Base-by-base conservation (phyloP, 2,329 filamentous ascomycete species). In the Acephala macrosclerotiorum region DNA sequence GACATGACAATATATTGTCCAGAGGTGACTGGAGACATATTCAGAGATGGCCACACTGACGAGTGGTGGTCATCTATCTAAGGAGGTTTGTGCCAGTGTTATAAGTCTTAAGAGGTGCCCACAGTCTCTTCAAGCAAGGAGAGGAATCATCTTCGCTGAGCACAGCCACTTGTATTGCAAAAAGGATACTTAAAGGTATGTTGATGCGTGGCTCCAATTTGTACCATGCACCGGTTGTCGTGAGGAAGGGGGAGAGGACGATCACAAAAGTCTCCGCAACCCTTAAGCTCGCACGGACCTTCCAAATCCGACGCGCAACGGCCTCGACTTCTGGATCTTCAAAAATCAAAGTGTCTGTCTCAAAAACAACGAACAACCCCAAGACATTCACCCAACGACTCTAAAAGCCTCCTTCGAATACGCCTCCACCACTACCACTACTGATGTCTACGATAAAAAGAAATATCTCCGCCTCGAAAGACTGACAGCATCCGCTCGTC, bases 391-490 rank as follows among this genome's bases (percentile, higher is more conserved):
- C n/a, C 11, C 45, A 11, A 49, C 45, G 11, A 49, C n/a, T 22
- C 6, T n/a, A 49, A 49, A 49, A 49, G 11, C n/a, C n/a, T 25
- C 20, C 45, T 49, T n/a, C 45, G 11, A 33, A 55, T 29, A 35
- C 25, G 25, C 51, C 51, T 55, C 51, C 25, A 18, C 33, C 3
- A 16, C 20, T 36, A 11, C 18, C 51, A 49, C 45, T 18, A 36
- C 51, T 36, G 33, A 55, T 55, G 51, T 55, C 33, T 20, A 14
- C 12, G 51, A 55, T 55, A 55, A 55, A 55, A 55, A 55, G 51
- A 55, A 55, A 55, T 35, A 33, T 33, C 51, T 33, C 51, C 25
- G 51, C 51, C n/a, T 55, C 51, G 16, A n/a, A 5, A 55, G 26
- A 55, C n/a, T 55, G 51, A 55, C 33, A 33, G 33, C 51, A 55